Evolutionary conservation across 495 filamentous ascomycete species (phyloP), one percentile per base, ranked within the genome.

Genomic region (Rostrohypoxylon terebratum): DNA sequence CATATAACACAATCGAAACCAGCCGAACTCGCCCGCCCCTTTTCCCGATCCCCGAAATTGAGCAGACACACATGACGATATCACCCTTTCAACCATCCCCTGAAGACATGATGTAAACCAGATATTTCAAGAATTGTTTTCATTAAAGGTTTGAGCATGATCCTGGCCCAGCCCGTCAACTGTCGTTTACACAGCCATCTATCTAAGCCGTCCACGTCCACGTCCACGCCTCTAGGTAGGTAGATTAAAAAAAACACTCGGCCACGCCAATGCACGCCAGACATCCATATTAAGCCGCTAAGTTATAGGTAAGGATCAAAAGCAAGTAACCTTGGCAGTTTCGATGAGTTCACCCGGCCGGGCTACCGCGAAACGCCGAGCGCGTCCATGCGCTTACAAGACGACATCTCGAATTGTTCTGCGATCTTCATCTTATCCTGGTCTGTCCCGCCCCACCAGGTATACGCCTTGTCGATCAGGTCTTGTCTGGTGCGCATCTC

Each of bases 401-500:
- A 72, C 5, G 72, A 70, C 80, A 80, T 83, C 50, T 82, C 75
- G 40, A 75, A 83, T 3, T 73, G 62, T 1, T 79, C 75, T 0
- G 84, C 84, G 38, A 81, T 61, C 59, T 79, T 80, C 89, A 97
- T 88, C 85, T 93, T 93, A 59, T 90, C 90, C 36, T 84, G 82
- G 77, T 97, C 93, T 14, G 38, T 14, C 44, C 86, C 87, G 80
- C 87, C 93, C 75, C 98, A 94, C 92, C 93, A 97, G 11, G 96
- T 95, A 74, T 92, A 89, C 1, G 96, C 94, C 33, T 92, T 91
- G 57, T 97, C 87, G 47, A 89, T 81, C 81, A 94, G 83, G 33
- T 88, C 84, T 62, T 88, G 85, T 77, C 88, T 87, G 58, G 85
- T 77, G 44, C 85, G 79, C 57, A 86, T 78, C 77, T 98, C 95